Conservation (phyloP, 106 monocot species). For the Apostasia ramifera region DNA sequence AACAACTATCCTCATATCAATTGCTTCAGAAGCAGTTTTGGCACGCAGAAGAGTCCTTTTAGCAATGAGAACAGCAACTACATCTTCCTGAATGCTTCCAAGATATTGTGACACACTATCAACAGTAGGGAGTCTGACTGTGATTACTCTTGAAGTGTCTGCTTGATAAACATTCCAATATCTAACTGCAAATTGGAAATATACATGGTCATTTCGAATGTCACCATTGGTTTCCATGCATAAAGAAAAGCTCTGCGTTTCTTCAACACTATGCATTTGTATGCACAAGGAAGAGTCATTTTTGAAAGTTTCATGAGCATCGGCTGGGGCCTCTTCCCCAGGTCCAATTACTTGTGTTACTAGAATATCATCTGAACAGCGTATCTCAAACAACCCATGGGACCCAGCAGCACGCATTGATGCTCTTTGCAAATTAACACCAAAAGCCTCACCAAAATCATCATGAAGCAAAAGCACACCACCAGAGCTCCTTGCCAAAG, state of each 20-base stretch:
- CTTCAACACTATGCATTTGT: constrained; percentile 93
- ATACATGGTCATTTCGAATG: constrained; percentile 65
- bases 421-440: constrained; percentile 97
- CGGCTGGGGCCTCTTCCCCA: constrained; percentile 80
- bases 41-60: constrained; percentile 80
- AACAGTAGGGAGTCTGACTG: constrained; percentile 76
- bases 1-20: constrained; percentile 61
- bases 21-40: constrained; percentile 47
- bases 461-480: constrained; percentile 92
- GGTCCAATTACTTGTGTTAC: constrained; percentile 97
- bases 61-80: constrained; percentile 72
- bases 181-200: constrained; percentile 83
- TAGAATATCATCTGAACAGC: constrained; percentile 91
- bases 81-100: constrained; percentile 71
- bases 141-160: constrained; percentile 86
- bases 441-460: constrained; percentile 99
- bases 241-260: constrained; percentile 82
- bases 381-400: constrained; percentile 88
- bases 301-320: constrained; percentile 85
- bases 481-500: constrained; percentile 86
- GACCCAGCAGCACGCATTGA: constrained; percentile 77
- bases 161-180: constrained; percentile 81
- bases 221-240: constrained; percentile 86
- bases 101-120: constrained; percentile 80
- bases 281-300: constrained; percentile 77